Percentiles rank a stretch among this genome's conserved stretches.
These are phyloP conservation scores for Paspalum notatum DNA, from an alignment of 176 grass and related monocot species.

Conservation along the genomic window DNA sequence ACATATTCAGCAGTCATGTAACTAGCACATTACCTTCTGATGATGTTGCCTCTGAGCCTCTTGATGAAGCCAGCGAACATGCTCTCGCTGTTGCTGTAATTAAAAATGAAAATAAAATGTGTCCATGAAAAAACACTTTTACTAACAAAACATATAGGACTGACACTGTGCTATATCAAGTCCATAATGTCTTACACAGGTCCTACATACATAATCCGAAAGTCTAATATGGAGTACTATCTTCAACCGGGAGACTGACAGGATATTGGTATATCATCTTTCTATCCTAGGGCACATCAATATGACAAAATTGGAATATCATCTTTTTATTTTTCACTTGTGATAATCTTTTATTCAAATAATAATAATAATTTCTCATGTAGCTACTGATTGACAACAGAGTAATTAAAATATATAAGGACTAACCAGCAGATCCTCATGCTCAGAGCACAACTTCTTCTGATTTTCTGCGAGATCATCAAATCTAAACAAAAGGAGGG, in stretches of 20 bases:
- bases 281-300: background rate
- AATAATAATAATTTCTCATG: conserved; percentile 1
- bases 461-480: conserved; percentile 54
- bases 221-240: background rate
- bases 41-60: conserved; percentile 77
- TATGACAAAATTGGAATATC: background rate
- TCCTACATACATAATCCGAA: background rate
- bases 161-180: conserved; percentile 16
- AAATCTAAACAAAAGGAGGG: conserved; percentile 57
- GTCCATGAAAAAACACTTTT: background rate
- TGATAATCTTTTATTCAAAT: background rate
- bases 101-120: conserved; percentile 9
- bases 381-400: background rate
- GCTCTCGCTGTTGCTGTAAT: conserved; percentile 62
- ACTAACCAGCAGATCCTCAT: conserved; percentile 58
- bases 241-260: background rate
- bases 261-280: background rate
- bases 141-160: conserved; percentile 25
- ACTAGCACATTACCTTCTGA: conserved; percentile 60
- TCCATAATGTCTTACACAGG: background rate
- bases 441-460: conserved; percentile 61
- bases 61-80: conserved; percentile 73
- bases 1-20: background rate
- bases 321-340: background rate
- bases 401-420: conserved; percentile 20